Evolutionary conservation across 176 grass and related monocot genomes (phyloP), one percentile per base, ranked within the genome.

Genomic region (Carex myosuroides): DNA sequence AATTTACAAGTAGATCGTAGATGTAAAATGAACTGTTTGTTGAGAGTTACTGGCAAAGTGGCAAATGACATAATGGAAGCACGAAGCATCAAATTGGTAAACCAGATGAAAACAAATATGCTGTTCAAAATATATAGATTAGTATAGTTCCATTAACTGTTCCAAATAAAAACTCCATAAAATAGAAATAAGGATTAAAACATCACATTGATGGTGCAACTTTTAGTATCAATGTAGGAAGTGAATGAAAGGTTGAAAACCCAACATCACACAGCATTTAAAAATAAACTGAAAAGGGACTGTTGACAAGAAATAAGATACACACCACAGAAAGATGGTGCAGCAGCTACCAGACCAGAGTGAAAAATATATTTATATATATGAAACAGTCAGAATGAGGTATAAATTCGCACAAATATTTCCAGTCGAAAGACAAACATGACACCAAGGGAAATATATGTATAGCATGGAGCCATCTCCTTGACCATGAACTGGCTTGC

Each of bases 391-490:
- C 80, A 67, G 80, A 83, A 83, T 66, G 80, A 83, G 80, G 80
- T 83, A 83, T 83, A 26, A 66, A 66, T 65, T 83, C 63, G 80
- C 80, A 83, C 42, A 83, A 83, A 83, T 65, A 83, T 83, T 52
- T 52, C 60, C 80, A 83, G 60, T 50, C 80, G 60, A 83, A 16
- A 83, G 60, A 83, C 60, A 83, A 64, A 83, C 42, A 65, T 83
- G 60, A 83, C 79, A 81, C 50, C 79, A 65, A 83, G 80, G 63
- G 39, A 83, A 82, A 65, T 83, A 67, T 65, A 82, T 64, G 80
- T 83, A 83, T 83, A 81, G 55, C 58, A 83, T 30, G 61, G 60
- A 65, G 80, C 80, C 80, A 67, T 83, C 80, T 83, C 35, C 60
- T 83, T 83, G 62, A 65, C 80, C 80, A 65, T 50, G 42, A 81